phyloP scores from a whole-genome alignment of 148 eudicot species.

The Chenopodium berlandieri region DNA sequence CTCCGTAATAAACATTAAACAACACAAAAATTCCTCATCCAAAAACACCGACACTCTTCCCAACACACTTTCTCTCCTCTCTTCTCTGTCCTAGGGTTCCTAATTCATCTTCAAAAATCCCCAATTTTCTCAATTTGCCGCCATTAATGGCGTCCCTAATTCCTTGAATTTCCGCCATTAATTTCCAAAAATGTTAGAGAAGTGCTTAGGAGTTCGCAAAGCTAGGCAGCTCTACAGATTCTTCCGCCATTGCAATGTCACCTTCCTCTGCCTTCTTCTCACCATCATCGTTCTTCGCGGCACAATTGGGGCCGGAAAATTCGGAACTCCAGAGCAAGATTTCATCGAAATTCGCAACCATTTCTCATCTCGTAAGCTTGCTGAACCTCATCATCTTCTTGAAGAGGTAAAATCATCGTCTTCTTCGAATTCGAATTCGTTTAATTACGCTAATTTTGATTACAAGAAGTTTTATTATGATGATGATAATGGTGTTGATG shows the following conservation, averaged over 20 bases:
- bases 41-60: slow-evolving; percentile 1
- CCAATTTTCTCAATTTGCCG: neutral
- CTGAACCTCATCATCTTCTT: slow-evolving; percentile 22
- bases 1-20: neutral
- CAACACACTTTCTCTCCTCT: neutral
- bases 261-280: slow-evolving; percentile 36
- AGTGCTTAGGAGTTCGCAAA: slow-evolving; percentile 31
- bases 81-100: neutral
- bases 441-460: slow-evolving; percentile 21
- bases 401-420: slow-evolving; percentile 22
- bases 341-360: slow-evolving; percentile 29
- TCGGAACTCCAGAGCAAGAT: slow-evolving; percentile 40
- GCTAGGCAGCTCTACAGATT: slow-evolving; percentile 27
- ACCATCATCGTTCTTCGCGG: slow-evolving; percentile 38
- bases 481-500: slow-evolving; percentile 11
- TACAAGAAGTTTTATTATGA: slow-evolving; percentile 3
- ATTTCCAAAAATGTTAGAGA: slow-evolving; percentile 30
- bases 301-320: slow-evolving; percentile 41
- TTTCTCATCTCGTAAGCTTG: slow-evolving; percentile 26
- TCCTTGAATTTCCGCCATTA: neutral
- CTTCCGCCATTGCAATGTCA: slow-evolving; percentile 30
- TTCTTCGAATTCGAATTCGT: neutral
- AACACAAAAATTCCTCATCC: neutral
- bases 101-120: neutral
- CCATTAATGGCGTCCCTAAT: neutral